These are phyloP conservation scores for Ballota nigra DNA, from an alignment of 257 asterid species.

Conservation along the genomic window DNA sequence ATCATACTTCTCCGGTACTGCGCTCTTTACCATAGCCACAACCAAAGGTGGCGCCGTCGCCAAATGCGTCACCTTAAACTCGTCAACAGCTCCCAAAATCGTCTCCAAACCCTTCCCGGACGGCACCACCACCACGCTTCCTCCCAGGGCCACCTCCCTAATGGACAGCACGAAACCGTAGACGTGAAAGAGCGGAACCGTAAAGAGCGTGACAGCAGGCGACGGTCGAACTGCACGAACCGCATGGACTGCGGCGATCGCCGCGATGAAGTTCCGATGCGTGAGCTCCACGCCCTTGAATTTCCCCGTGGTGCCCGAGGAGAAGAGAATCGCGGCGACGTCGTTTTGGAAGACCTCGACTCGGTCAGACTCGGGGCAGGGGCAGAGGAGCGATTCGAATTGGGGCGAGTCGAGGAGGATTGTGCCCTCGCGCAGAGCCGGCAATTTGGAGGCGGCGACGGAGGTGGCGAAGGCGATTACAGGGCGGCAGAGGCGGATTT, in stretches of 20 bases:
- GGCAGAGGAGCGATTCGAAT: slow-evolving; percentile 35
- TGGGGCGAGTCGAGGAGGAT: slow-evolving; percentile 47
- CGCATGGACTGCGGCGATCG: slow-evolving; percentile 36
- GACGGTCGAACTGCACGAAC: slow-evolving; percentile 22
- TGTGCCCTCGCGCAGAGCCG: slow-evolving; percentile 27
- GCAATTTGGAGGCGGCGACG: slow-evolving; percentile 29
- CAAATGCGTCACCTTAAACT: slow-evolving; percentile 56
- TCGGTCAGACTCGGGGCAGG: background rate
- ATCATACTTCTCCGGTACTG: slow-evolving; percentile 40
- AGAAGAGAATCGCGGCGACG: slow-evolving; percentile 67
- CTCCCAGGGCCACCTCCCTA: slow-evolving; percentile 55
- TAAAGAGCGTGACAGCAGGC: slow-evolving; percentile 45
- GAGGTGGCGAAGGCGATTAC: slow-evolving; percentile 45
- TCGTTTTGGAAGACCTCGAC: slow-evolving; percentile 36
- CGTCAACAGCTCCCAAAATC: slow-evolving; percentile 50
- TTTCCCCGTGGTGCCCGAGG: slow-evolving; percentile 85
- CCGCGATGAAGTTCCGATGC: slow-evolving; percentile 61
- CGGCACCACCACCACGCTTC: slow-evolving; percentile 43
- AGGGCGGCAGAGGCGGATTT: slow-evolving; percentile 48
- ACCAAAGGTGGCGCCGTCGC: slow-evolving; percentile 72
- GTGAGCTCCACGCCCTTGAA: slow-evolving; percentile 67
- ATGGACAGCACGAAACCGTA: slow-evolving; percentile 62
- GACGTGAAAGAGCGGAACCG: slow-evolving; percentile 72
- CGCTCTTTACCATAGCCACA: slow-evolving; percentile 59
- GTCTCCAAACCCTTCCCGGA: slow-evolving; percentile 42